These are phyloP conservation scores for Saururus chinensis DNA, from an alignment of 164 flowering plant species.

Conservation along the genomic window DNA sequence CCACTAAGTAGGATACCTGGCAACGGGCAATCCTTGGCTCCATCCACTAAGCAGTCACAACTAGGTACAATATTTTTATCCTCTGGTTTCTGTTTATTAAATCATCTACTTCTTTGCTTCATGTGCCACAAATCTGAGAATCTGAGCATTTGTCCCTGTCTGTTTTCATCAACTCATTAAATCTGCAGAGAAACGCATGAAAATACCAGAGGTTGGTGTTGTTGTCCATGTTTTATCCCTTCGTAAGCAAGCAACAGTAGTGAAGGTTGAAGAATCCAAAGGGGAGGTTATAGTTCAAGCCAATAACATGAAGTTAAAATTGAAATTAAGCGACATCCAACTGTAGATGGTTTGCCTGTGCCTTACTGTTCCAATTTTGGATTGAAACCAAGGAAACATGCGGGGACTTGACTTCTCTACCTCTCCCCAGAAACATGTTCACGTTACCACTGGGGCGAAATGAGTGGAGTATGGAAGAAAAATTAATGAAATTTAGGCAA, in stretches of 20 bases:
- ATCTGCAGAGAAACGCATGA: constrained; percentile 33
- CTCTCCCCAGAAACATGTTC: too few species aligned
- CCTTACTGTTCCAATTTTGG: too few species aligned
- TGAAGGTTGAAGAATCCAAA: constrained; percentile 42
- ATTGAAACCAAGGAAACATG: too few species aligned
- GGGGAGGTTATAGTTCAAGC: constrained; percentile 63
- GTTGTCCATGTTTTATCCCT: constrained; percentile 50
- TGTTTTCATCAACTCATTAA: neutral
- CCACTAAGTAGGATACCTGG: constrained; percentile 1
- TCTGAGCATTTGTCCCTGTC: too few species aligned
- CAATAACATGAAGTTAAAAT: constrained; percentile 59
- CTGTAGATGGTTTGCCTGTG: too few species aligned
- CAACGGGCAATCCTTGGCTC: constrained; percentile 5
- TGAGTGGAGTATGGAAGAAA: too few species aligned
- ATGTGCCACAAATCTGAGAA: too few species aligned
- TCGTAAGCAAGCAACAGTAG: constrained; percentile 44
- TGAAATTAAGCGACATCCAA: constrained; percentile 42
- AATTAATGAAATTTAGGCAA: too few species aligned
- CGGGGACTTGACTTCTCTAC: too few species aligned
- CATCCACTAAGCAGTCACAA: constrained; percentile 9
- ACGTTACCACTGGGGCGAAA: too few species aligned
- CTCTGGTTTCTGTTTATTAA: neutral
- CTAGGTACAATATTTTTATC: constrained; percentile 27
- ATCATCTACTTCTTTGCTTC: too few species aligned
- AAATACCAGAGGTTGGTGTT: constrained; percentile 63